Evolutionary conservation across 768 basidiomycete genomes (phyloP), one percentile per base, ranked within the genome.

Genomic region (Scleroderma bovista): DNA sequence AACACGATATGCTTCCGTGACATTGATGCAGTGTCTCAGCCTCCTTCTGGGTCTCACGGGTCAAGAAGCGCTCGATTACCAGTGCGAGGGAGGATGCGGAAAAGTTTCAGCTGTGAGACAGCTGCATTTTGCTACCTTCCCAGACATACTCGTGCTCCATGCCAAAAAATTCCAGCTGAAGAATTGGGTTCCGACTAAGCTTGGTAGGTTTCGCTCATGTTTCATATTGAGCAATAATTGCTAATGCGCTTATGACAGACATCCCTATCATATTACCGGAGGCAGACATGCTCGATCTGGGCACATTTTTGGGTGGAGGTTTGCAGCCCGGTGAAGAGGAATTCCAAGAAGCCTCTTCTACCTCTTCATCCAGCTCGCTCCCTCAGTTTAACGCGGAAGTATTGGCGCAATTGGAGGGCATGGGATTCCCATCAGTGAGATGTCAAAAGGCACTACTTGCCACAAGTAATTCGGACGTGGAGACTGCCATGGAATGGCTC

Each of bases 101-200:
- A 78, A 73, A 40, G 89, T 89, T 0, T 64, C 72, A 6, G 94
- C 91, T 0, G 59, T 52, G 57, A 93, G 91, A 64, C 83, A 82
- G 52, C 76, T 79, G 15, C 79, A 77, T 26, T 88, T 98, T 58
- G 79, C 88, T 0, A 86, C 88, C 1, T 91, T 95, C 75, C 96
- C 96, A 0, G 78, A 93, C 11, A 81, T 92, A 1, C 76, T 98
- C 0, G 83, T 95, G 8, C 67, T 99, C 1, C 94, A 96, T 55
- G 85, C 92, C 38, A 90, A 88, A 62, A 95, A 95, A 59, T 97
- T 96, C 72, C 89, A 93, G 66, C 78, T 95, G 4, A 86, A 93
- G 37, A 92, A 93, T 57, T 98, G 96, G 96, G 91, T 99, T 1
- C 96, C 96, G 0, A 78, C 86, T 3, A 99, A 99, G 69, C 75